Evolutionary conservation across 2,329 filamentous ascomycete species (phyloP).

Genomic region (Colletotrichum spaethianum): DNA sequence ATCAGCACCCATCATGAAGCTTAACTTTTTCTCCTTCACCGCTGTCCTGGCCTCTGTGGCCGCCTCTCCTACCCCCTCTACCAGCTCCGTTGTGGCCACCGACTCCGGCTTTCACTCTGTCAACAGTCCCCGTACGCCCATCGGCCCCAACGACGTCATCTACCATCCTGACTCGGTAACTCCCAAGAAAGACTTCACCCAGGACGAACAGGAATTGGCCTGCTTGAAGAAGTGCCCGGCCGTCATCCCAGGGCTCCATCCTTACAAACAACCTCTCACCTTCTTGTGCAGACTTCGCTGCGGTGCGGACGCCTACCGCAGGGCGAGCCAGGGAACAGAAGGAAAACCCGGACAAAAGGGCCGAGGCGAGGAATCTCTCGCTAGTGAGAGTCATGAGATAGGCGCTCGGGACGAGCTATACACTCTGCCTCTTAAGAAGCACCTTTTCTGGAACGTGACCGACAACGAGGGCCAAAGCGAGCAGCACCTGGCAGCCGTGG

Average conservation of each 20-base stretch:
- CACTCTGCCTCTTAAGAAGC: neutral
- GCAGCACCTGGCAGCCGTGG: neutral
- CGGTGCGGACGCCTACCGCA: neutral
- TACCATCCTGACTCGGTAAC: neutral
- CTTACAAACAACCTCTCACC: neutral
- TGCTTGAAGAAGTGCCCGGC: neutral
- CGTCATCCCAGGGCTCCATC: neutral
- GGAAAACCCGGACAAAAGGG: too few relatives aligned
- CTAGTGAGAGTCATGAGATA: neutral
- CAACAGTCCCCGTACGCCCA: neutral
- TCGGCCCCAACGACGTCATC: neutral
- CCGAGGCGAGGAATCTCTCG: fast-evolving
- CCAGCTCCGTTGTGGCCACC: too few relatives aligned
- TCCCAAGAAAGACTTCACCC: neutral
- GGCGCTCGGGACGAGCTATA: neutral
- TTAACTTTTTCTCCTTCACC: neutral
- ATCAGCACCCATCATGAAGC: neutral
- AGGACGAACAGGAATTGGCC: neutral
- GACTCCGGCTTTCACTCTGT: neutral
- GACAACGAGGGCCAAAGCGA: neutral
- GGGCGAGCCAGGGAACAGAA: too few relatives aligned
- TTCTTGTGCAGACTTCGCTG: neutral
- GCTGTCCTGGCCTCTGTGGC: neutral
- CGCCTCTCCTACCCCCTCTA: neutral
- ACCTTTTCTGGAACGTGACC: neutral